Evolutionary conservation across 164 flowering plant genomes (phyloP), one percentile per base, ranked within the genome.

Genomic region (Liriodendron chinense): DNA sequence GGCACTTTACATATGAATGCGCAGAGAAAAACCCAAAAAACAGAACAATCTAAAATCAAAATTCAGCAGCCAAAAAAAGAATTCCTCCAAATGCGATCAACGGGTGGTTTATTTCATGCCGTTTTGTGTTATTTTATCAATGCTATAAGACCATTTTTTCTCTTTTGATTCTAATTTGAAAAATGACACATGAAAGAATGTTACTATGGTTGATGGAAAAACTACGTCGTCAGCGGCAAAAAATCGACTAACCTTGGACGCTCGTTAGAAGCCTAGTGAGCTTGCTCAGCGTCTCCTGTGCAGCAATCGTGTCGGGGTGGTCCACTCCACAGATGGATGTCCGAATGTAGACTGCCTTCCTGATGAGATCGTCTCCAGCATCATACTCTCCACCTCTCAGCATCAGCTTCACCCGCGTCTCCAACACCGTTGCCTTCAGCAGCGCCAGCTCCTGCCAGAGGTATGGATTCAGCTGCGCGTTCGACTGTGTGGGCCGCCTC

Each of bases 401-500:
- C 99, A 96, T 89, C 47, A 96, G 79, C 82, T 92, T 93, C 12
- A 95, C 94, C 82, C 97, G 84, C 34, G 97, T 91, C 80, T 96
- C 99, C 6, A 96, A 76, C 69, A 96, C 92, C n/a, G 90, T 86
- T 25, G 99, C 97, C 82, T 92, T 85, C 69, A 87, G 78, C 9
- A 93, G 78, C 1, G 95, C 94, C n/a, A 92, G 83, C 64, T 96
- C 96, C 79, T 94, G 96, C 98, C 99, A 96, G 16, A 96, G 86
- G 74, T 71, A 85, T 5, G 97, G 97, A 79, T 92, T 91, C 78
- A 94, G 73, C 87, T 94, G 97, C 2, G 99, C 96, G 63, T 74
- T 85, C 1, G 94, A 89, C 72, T 86, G 89, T 22, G 87, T 79
- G 0, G 98, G 89, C 69, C 81, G 84, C 50, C 72, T 68, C 94